These are phyloP conservation scores for Russula sp. DNA, from an alignment of 768 basidiomycete species.

Conservation along the genomic window DNA sequence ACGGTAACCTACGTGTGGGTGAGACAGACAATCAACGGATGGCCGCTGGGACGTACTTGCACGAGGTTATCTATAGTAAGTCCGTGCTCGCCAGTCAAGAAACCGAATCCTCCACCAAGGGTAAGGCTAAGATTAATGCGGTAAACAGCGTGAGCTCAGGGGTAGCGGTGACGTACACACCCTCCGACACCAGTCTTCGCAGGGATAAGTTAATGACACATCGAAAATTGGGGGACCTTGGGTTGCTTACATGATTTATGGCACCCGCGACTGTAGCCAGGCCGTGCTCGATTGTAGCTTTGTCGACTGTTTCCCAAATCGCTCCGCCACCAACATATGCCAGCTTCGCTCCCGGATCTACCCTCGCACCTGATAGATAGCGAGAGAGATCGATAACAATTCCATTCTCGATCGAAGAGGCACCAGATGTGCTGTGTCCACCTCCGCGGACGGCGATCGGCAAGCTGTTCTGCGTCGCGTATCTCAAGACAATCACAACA, in stretches of 20 bases:
- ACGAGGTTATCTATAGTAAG: conserved; percentile 43
- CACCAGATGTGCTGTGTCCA: conserved; percentile 41
- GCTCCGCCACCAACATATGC: conserved; percentile 45
- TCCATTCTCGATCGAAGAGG: conserved; percentile 43
- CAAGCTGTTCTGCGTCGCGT: conserved; percentile 33
- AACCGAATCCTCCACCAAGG: conserved; percentile 24
- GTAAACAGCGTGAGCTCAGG: background rate
- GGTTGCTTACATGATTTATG: conserved; percentile 39
- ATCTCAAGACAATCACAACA: conserved; percentile 34
- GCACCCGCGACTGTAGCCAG: conserved; percentile 45
- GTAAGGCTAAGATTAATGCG: conserved; percentile 10
- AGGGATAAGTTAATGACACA: background rate
- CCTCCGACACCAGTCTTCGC: conserved; percentile 24
- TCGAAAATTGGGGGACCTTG: background rate
- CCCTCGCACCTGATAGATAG: conserved; percentile 34
- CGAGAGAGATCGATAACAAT: conserved; percentile 48
- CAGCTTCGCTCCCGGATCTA: conserved; percentile 35
- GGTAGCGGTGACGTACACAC: conserved; percentile 4
- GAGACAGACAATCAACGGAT: conserved; percentile 24
- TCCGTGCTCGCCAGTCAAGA: conserved; percentile 29
- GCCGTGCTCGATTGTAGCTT: conserved; percentile 38
- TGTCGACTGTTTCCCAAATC: conserved; percentile 43
- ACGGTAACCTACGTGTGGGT: conserved; percentile 33
- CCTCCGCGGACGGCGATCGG: conserved; percentile 42
- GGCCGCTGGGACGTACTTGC: conserved; percentile 18